A percentile compares a stretch with the other conserved stretches of the same genome.
Evolutionary conservation across 1,284 basidiomycete genomes (phyloP).

Genomic region (Mycena sp.): DNA sequence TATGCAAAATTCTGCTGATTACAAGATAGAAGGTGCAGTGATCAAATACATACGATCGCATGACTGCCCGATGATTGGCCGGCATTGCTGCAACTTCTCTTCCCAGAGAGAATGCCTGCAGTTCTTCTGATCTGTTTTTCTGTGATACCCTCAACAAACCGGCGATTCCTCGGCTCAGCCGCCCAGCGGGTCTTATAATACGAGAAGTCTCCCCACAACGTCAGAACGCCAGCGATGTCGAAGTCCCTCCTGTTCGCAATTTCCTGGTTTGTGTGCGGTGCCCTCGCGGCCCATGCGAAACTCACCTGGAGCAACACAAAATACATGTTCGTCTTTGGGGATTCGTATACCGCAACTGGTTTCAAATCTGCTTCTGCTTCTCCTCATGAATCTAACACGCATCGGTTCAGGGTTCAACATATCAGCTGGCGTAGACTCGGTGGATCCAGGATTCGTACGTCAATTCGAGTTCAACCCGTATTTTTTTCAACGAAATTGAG

Average conservation of each 20-base stretch:
- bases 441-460: constrained; percentile 62
- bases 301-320: constrained; percentile 55
- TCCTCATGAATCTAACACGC: neutral
- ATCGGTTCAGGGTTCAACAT: constrained; percentile 62
- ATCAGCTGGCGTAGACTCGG: constrained; percentile 63
- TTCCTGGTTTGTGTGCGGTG: neutral
- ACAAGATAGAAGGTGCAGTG: no score
- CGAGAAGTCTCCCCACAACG: no score
- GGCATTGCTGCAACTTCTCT: no score
- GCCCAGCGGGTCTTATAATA: no score
- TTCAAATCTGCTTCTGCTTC: neutral
- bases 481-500: constrained; percentile 11
- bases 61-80: no score
- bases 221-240: constrained; percentile 4
- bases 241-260: neutral
- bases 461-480: neutral
- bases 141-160: no score
- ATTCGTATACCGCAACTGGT: constrained; percentile 58
- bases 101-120: no score
- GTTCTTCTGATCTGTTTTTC: no score
- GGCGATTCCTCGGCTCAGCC: no score
- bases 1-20: no score
- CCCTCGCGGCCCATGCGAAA: constrained; percentile 31
- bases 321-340: constrained; percentile 65
- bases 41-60: no score